A percentile compares a stretch with the other conserved stretches of the same genome.
These are phyloP conservation scores for Pleodorina starrii DNA, from an alignment of 139 green algal genomes.

Conservation along the genomic window DNA sequence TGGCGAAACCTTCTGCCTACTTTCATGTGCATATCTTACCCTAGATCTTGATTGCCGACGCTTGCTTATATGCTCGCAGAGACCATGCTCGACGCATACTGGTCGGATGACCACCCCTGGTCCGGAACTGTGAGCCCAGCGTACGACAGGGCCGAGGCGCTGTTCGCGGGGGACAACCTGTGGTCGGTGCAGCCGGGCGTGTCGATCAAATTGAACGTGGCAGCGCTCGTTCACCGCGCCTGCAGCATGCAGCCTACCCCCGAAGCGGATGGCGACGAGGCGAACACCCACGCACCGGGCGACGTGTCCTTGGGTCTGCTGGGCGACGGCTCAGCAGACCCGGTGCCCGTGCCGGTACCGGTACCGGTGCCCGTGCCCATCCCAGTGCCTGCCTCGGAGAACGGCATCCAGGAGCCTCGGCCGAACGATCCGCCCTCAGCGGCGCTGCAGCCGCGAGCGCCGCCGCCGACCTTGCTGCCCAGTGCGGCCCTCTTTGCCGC, in stretches of 20 bases:
- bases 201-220: constrained; percentile 2
- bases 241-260: not conserved
- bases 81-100: constrained; percentile 17
- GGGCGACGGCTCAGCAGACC: not conserved
- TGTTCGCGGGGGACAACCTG: constrained; percentile 7
- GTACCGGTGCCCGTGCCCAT: not conserved
- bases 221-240: not conserved
- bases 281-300: too few relatives aligned
- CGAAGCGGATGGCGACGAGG: not conserved
- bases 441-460: not conserved
- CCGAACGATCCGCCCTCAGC: not conserved
- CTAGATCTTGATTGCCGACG: too few relatives aligned
- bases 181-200: constrained; percentile 21
- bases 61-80: too few relatives aligned
- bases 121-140: constrained; percentile 7
- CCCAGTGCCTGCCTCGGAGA: not conserved
- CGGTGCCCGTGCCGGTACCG: not conserved
- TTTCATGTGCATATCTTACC: too few relatives aligned
- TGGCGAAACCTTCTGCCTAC: too few relatives aligned
- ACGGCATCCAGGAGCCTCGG: not conserved
- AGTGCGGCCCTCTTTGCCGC: constrained; percentile 11
- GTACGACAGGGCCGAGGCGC: not conserved
- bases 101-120: constrained; percentile 20
- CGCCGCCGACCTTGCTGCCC: constrained; percentile 1
- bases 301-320: too few relatives aligned